Base-by-base conservation (phyloP, 176 grass and related monocot species). In the Carex cristatella region DNA sequence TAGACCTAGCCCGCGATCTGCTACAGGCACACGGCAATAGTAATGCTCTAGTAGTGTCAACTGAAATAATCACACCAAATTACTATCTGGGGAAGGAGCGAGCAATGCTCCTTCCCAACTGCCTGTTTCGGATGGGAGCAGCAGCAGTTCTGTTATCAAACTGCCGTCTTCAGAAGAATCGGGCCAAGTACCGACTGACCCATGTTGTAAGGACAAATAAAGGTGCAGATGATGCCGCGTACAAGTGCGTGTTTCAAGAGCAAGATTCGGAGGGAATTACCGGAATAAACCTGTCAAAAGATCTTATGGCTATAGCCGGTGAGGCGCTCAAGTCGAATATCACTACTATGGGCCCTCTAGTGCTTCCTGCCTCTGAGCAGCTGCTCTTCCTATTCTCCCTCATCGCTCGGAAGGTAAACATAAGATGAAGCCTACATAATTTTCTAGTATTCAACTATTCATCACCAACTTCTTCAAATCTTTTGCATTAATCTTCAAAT, bases 41-140 rank as follows among this genome's bases (percentile, higher is more conserved):
- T 14, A 79, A 83, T 76, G 90, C 90, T 37, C 88, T 94, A 35
- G 88, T 94, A 18, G 90, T 94, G 69, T 94, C 93, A 0, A 94
- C 93, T 6, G 93, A 94, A 89, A 94, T 91, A 71, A 92, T 94
- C 88, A 94, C 93, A 0, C 93, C 93, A 0, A 94, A 94, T 85
- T 94, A 94, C 88, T 94, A 94, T 85, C 69, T 92, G 7, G 93
- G 93, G 0, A 92, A 87, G 44, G 93, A 94, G 93, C 90, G 93
- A 74, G 88, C 93, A 1, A 94, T 94, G 93, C 90, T 94, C 0
- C 88, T 94, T 2, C 93, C 93, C 19, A 94, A 94, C 88, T 94
- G 93, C 80, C 88, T 94, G 1, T 94, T 94, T 88, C 86, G 93
- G 1, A 94, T 94, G 86, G 93, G 93, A 66, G 86, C 90, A 18